These are phyloP conservation scores for Rhinocladiella mackenziei DNA, from an alignment of 2,329 filamentous ascomycete genomes.

Conservation along the genomic window DNA sequence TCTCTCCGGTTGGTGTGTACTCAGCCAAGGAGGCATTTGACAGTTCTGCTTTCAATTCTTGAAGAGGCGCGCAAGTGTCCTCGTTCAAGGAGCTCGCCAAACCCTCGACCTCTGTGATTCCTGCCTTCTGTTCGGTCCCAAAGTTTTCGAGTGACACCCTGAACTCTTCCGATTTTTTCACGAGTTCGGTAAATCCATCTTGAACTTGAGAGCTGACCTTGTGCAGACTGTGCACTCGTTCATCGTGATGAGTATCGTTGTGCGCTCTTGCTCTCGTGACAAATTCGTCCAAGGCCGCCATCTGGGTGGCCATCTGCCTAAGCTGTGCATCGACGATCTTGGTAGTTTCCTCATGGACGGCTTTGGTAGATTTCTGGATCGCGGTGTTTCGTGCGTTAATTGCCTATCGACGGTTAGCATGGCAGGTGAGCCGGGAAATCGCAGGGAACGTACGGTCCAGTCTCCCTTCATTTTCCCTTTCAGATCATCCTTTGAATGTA, in stretches of 20 bases:
- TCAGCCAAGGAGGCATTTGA: slow-evolving; percentile 64
- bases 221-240: slow-evolving; percentile 64
- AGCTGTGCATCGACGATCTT: slow-evolving; percentile 87
- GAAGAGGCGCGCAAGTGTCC: slow-evolving; percentile 16
- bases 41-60: slow-evolving; percentile 63
- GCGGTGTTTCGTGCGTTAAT: slow-evolving; percentile 77
- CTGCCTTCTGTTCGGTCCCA: slow-evolving; percentile 1
- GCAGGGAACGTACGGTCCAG: slow-evolving; percentile 62
- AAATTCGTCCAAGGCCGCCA: slow-evolving; percentile 86
- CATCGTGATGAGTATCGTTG: slow-evolving; percentile 71
- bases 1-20: slow-evolving; percentile 79
- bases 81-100: slow-evolving; percentile 17
- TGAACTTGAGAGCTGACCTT: slow-evolving; percentile 48
- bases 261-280: slow-evolving; percentile 75
- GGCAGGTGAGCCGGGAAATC: neutral
- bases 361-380: slow-evolving; percentile 77
- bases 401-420: slow-evolving; percentile 42
- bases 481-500: slow-evolving; percentile 69
- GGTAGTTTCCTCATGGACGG: slow-evolving; percentile 85
- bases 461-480: slow-evolving; percentile 81
- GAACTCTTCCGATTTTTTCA: slow-evolving; percentile 10
- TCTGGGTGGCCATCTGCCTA: slow-evolving; percentile 78
- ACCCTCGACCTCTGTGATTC: slow-evolving; percentile 14
- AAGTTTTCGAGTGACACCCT: slow-evolving; percentile 15
- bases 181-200: slow-evolving; percentile 12